A percentile compares a stretch with the other conserved stretches of the same genome.
These are phyloP conservation scores for Debaryomyces psychrophilus DNA, from an alignment of 1,139 yeast species.

Conservation along the genomic window DNA sequence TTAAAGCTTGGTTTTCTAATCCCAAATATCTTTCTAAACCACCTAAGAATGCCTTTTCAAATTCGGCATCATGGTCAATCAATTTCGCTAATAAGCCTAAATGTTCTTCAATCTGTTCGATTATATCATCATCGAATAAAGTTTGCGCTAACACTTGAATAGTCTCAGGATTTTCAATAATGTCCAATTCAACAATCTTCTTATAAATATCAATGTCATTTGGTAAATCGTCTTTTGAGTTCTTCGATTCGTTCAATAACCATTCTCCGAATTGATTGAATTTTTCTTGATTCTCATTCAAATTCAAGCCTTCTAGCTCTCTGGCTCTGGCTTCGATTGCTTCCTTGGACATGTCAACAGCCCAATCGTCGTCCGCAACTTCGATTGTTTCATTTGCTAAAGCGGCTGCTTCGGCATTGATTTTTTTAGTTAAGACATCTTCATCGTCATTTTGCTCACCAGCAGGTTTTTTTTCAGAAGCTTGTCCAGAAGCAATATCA, in stretches of 20 bases:
- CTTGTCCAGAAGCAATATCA: slow-evolving; percentile 69
- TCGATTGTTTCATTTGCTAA: slow-evolving; percentile 59
- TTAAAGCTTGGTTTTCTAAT: slow-evolving; percentile 73
- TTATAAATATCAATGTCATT: slow-evolving; percentile 89
- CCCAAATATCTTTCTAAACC: slow-evolving; percentile 96
- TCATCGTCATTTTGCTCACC: slow-evolving; percentile 54
- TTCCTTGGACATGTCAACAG: slow-evolving; percentile 96
- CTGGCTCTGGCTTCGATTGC: slow-evolving; percentile 93
- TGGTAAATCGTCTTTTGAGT: slow-evolving; percentile 63
- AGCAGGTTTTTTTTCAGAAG: slow-evolving; percentile 28
- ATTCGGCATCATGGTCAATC: slow-evolving; percentile 61
- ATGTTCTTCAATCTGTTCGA: slow-evolving; percentile 73
- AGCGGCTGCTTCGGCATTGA: slow-evolving; percentile 82
- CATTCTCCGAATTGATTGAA: slow-evolving; percentile 88
- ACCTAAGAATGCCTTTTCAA: slow-evolving; percentile 88
- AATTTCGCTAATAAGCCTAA: slow-evolving; percentile 81
- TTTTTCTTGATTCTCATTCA: slow-evolving; percentile 49
- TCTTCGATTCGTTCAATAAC: slow-evolving; percentile 61
- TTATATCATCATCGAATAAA: slow-evolving; percentile 78
- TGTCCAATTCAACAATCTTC: slow-evolving; percentile 79
- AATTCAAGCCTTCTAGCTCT: slow-evolving; percentile 68
- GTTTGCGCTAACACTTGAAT: slow-evolving; percentile 92
- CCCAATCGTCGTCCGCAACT: slow-evolving; percentile 91
- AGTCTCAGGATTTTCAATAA: slow-evolving; percentile 72
- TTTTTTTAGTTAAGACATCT: slow-evolving; percentile 73